Evolutionary conservation across 2,329 filamentous ascomycete genomes (phyloP), one percentile per base, ranked within the genome.

Genomic region (Colletotrichum echinochloae): DNA sequence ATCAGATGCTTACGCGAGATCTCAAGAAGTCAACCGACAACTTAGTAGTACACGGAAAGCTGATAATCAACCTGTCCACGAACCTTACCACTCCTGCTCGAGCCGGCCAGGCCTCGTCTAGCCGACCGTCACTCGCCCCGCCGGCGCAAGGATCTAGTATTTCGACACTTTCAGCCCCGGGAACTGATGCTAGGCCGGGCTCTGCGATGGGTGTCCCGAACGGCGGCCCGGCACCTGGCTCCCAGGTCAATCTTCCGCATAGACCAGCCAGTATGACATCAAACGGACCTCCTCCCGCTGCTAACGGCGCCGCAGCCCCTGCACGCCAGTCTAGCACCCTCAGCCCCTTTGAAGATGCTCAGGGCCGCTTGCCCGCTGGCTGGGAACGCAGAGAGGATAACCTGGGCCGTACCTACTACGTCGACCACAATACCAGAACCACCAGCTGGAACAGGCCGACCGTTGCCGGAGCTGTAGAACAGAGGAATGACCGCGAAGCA

Each of bases 11-110:
- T 79, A 98, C 96, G 60, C 88, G 94, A 75, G 96, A 99, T 80
- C 87, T 99, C 41, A 98, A 98, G 80, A 98, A 98, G 82, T 98
- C 96, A 7, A 98, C 94, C 71, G 96, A 99, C 80, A 98, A 98
- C 79, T 90, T 99, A 59, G 94, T 98, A 66, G 96, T 99, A 41
- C 95, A 99, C 79, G 96, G 96, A 73, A 98, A 98, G 83, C 89
- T 99, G 65, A 99, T 99, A 76, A 90, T 99, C 73, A 98, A 97
- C 80, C 86, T 99, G 16, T 98, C 95, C 14, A 98, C 95, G 61
- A 97, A 99, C 79, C 88, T 98, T 26, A 85, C 88, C 52, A 83
- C 89, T 20, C 93, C 94, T 8, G 88, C 91, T 73, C 89, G 89
- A 73, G 85, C 86, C 28, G 77, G 80, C 26, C 77, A 79, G 64